Base-by-base conservation (phyloP, 2,329 filamentous ascomycete species). In the Sclerotinia borealis region DNA sequence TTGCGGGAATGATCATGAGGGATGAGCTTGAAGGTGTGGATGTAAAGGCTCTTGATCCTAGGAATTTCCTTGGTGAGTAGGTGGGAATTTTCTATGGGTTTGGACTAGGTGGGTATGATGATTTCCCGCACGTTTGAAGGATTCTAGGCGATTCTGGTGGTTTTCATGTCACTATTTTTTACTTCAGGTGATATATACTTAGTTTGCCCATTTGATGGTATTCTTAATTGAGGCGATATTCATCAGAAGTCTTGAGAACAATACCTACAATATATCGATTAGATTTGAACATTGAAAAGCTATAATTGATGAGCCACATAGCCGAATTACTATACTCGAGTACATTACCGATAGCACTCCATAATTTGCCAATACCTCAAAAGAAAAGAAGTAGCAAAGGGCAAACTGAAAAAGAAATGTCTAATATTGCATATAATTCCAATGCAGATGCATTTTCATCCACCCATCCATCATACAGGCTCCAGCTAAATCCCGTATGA, bases 1-100 rank as follows among this genome's bases (percentile, higher is more conserved):
- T 60, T 25, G 47, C 59, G 37, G 27, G 47, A 25, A 61, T 61
- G 47, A 15, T 52, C 9, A 51, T 50, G 58, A 31, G 36, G 36
- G 25, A 61, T 37, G 47, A 50, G 17, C 10, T 52, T 25, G 36
- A 52, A 31, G 47, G 11, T 6, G 37, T 61, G 15, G 48, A 54
- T 54, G 48, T 36, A 37, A 41, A 52, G 37, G 48, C 36, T 52
- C 48, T 61, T 3, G 29, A 34, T 51, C 36, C 59, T 31, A 22
- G 37, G 3, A 51, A 51, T 45, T 52, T 61, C 36, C 10, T 54
- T 34, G 2, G 25, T 9, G 19, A 45, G 11, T 45, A 45, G 34
- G n/a, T 4, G 27, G 19, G 7, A 27, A 4, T 15, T 13, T 17
- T 56, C 6, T 11, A 43, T 11, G 10, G 19, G 22, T 15, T 17